These are phyloP conservation scores for Pythium folliculosum DNA, from an alignment of 352 stramenopile species.

Conservation along the genomic window DNA sequence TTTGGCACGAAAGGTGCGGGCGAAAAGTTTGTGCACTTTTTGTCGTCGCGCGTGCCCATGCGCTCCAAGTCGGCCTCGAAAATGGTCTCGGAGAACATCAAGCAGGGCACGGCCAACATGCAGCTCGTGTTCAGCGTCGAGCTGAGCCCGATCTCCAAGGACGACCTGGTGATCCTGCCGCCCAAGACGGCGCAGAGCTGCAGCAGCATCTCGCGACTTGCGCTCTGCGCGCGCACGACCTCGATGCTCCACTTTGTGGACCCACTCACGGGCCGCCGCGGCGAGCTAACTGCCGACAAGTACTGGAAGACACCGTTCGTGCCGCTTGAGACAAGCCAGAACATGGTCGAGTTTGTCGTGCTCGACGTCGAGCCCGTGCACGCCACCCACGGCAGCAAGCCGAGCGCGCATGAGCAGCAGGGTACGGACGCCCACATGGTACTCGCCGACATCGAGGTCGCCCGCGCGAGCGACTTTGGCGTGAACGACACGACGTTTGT, in stretches of 20 bases:
- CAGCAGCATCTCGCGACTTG: constrained; percentile 66
- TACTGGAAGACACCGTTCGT: constrained; percentile 77
- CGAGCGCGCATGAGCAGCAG: background rate
- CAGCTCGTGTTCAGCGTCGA: constrained; percentile 74
- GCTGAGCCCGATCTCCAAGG: constrained; percentile 71
- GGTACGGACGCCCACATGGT: constrained; percentile 27
- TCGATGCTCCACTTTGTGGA: constrained; percentile 66
- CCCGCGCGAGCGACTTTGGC: constrained; percentile 69
- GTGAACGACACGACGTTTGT: constrained; percentile 80
- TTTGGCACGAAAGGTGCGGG: constrained; percentile 57
- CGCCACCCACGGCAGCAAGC: constrained; percentile 13
- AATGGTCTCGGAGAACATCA: constrained; percentile 73
- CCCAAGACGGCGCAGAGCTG: constrained; percentile 58
- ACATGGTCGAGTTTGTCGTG: constrained; percentile 72
- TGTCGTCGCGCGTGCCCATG: constrained; percentile 62
- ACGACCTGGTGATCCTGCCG: constrained; percentile 70
- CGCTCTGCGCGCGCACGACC: constrained; percentile 64
- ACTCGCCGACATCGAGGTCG: constrained; percentile 71
- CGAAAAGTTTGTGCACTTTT: constrained; percentile 67
- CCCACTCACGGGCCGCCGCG: constrained; percentile 52
- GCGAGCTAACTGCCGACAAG: constrained; percentile 58
- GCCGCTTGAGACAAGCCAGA: constrained; percentile 53
- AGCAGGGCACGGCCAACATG: constrained; percentile 63
- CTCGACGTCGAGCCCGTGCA: constrained; percentile 65
- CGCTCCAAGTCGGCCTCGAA: constrained; percentile 71